These are phyloP conservation scores for barley (Hordeum vulgare) DNA, from an alignment of 176 grass and related monocot genomes.

Conservation along the genomic window MorexV3_pseudomolecules_assembly NC_058521.1:607498164-607498663, in stretches of 20 bases:
- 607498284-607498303: constrained; percentile 92
- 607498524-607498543: neutral
- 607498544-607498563: neutral
- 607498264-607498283: constrained; percentile 93
- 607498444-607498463: neutral
- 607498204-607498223: neutral
- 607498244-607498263: constrained; percentile 92
- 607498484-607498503: neutral
- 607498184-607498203: neutral
- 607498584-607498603: neutral
- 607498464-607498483: neutral
- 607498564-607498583: neutral
- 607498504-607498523: neutral
- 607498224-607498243: constrained; percentile 37
- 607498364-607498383: constrained; percentile 11
- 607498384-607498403: neutral
- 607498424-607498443: neutral
- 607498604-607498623: neutral
- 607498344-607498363: neutral
- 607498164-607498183: neutral
- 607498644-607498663: neutral
- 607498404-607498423: neutral
- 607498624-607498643: neutral
- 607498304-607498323: constrained; percentile 75
- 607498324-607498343: constrained; percentile 59